These are phyloP conservation scores for Pinus taeda DNA, from an alignment of 75 land plant genomes.

Conservation along the genomic window DNA sequence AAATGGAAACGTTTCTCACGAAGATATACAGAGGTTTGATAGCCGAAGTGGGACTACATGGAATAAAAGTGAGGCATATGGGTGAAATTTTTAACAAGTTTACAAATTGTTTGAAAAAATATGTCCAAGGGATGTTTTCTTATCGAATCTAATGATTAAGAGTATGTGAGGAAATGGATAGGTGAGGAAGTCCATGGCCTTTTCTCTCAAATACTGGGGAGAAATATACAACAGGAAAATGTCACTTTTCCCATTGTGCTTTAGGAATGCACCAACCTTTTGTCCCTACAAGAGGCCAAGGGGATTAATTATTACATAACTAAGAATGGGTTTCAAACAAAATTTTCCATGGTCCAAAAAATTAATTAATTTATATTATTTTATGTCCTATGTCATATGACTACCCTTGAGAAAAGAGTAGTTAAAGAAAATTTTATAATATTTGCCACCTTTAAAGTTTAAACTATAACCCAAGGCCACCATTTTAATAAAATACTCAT, in stretches of 20 bases:
- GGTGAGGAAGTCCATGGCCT: slow-evolving; percentile 58
- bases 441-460: too few relatives aligned
- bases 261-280: slow-evolving; percentile 16
- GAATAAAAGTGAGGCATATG: too few relatives aligned
- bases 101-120: neutral
- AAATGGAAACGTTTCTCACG: too few relatives aligned
- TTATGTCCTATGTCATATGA: too few relatives aligned
- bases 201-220: slow-evolving; percentile 34
- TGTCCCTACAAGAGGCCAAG: slow-evolving; percentile 2
- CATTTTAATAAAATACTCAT: too few relatives aligned
- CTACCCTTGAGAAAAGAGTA: too few relatives aligned
- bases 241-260: slow-evolving; percentile 14
- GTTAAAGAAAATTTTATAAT: too few relatives aligned
- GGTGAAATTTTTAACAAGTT: too few relatives aligned
- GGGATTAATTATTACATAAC: slow-evolving; percentile 13
- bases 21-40: too few relatives aligned
- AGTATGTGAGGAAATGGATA: slow-evolving; percentile 7
- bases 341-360: neutral
- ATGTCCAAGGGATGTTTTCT: neutral
- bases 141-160: slow-evolving; percentile 2
- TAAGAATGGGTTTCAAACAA: slow-evolving; percentile 10
- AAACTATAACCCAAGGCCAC: too few relatives aligned
- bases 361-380: too few relatives aligned
- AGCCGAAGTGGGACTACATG: too few relatives aligned
- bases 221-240: neutral